A percentile compares a stretch with the other conserved stretches of the same genome.
Evolutionary conservation across 345 rosid species (phyloP).

Genomic region (Syzygium aromaticum): DNA sequence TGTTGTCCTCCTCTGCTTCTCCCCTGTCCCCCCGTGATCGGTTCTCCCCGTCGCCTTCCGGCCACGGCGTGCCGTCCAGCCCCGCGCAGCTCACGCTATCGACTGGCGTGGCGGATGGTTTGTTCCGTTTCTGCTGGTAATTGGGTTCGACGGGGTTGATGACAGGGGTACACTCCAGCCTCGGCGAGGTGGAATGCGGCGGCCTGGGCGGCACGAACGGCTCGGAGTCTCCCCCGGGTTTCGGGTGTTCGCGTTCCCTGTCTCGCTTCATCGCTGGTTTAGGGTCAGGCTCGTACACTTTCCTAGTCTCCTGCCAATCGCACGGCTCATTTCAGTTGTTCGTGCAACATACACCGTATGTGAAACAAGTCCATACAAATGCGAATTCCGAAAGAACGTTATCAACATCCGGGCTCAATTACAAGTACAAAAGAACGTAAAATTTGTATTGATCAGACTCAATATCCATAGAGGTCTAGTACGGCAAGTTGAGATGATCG

Average conservation of each 20-base stretch:
- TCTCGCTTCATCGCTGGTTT: conserved; percentile 17
- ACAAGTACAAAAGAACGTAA: too few species aligned
- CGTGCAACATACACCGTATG: not conserved
- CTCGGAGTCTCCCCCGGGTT: conserved; percentile 9
- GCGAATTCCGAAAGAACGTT: too few species aligned
- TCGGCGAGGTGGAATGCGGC: conserved; percentile 26
- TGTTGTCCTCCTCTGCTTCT: conserved; percentile 19
- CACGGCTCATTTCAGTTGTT: not conserved
- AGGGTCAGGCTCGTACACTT: conserved; percentile 20
- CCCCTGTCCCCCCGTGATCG: not conserved
- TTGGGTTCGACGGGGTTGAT: conserved; percentile 33
- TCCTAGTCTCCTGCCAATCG: conserved; percentile 22
- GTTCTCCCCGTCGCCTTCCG: conserved; percentile 12
- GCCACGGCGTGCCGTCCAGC: conserved; percentile 49
- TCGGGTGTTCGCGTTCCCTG: conserved; percentile 6
- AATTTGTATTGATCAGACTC: not conserved
- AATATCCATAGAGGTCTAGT: not conserved
- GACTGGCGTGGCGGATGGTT: not conserved
- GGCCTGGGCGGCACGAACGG: conserved; percentile 33
- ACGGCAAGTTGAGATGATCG: not conserved
- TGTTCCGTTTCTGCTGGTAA: conserved; percentile 36
- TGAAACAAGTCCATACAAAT: not conserved
- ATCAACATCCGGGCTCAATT: not conserved
- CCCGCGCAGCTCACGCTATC: conserved; percentile 39
- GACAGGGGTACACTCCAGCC: conserved; percentile 33